Conservation (phyloP, 2,329 filamentous ascomycete species). For the Aspergillus ochraceus region DNA sequence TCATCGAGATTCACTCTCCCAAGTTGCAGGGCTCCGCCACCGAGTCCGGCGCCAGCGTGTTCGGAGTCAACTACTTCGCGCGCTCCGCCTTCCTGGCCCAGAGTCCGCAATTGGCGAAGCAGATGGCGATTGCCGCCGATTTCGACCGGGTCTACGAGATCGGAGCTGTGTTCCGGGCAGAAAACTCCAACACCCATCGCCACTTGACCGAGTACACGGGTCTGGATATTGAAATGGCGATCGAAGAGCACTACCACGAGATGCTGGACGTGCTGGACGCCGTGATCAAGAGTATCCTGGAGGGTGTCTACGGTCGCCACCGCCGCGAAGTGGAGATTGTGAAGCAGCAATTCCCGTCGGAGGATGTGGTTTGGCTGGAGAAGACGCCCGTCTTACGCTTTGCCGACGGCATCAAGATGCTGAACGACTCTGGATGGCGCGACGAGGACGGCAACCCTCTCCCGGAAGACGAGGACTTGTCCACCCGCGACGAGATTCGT, state of each 20-base stretch:
- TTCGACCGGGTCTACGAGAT: constrained; percentile 89
- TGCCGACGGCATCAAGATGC: constrained; percentile 73
- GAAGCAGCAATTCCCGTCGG: constrained; percentile 80
- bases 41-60: constrained; percentile 87
- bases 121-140: constrained; percentile 87
- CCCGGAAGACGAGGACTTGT: constrained; percentile 74
- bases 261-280: constrained; percentile 75
- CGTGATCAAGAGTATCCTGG: constrained; percentile 78
- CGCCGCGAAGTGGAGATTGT: constrained; percentile 74
- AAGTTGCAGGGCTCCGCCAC: constrained; percentile 89
- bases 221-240: constrained; percentile 88
- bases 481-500: constrained; percentile 82
- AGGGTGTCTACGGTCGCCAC: constrained; percentile 67
- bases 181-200: constrained; percentile 93
- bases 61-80: constrained; percentile 89
- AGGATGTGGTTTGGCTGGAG: constrained; percentile 83
- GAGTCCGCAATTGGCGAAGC: constrained; percentile 88
- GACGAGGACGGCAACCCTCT: constrained; percentile 74
- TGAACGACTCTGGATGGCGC: constrained; percentile 74
- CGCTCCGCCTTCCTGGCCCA: constrained; percentile 85
- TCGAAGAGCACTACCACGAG: constrained; percentile 87
- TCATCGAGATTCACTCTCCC: constrained; percentile 91
- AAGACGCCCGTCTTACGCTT: constrained; percentile 82
- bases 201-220: constrained; percentile 95
- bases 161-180: constrained; percentile 85